phyloP scores from a whole-genome alignment of 129 eudicot genomes.

The Flaveria bidentis region DNA sequence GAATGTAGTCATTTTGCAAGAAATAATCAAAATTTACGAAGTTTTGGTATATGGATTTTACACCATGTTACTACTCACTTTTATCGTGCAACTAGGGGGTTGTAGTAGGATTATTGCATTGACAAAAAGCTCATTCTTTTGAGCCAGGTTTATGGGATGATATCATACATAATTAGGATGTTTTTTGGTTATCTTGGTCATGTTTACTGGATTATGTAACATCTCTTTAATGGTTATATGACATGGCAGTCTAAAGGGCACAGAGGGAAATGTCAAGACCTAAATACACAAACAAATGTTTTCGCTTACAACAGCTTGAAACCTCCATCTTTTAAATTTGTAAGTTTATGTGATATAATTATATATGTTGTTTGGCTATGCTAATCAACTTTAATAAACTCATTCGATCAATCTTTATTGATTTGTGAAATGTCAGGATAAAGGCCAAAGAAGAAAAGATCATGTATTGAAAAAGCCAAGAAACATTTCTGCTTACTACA shows the following conservation, averaged over 20 bases:
- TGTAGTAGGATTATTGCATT: not conserved
- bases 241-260: conserved; percentile 48
- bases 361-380: not conserved
- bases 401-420: not conserved
- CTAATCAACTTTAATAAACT: not conserved
- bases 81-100: not conserved
- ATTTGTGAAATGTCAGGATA: conserved; percentile 31
- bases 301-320: conserved; percentile 60
- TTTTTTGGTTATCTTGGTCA: not conserved
- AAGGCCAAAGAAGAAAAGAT: conserved; percentile 38
- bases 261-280: conserved; percentile 29
- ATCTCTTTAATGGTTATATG: conserved; percentile 5
- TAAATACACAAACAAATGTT: conserved; percentile 27
- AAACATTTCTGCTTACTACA: conserved; percentile 64
- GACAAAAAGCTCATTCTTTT: not conserved
- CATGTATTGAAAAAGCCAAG: conserved; percentile 26
- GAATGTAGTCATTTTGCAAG: not conserved
- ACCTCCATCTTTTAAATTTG: conserved; percentile 62
- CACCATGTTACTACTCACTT: not conserved
- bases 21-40: not conserved
- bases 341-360: conserved; percentile 36
- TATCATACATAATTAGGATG: not conserved
- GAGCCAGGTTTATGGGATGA: not conserved
- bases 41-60: not conserved
- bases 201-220: not conserved